Conservation (phyloP, 2,329 filamentous ascomycete species). For the Penicillium sp. region DNA sequence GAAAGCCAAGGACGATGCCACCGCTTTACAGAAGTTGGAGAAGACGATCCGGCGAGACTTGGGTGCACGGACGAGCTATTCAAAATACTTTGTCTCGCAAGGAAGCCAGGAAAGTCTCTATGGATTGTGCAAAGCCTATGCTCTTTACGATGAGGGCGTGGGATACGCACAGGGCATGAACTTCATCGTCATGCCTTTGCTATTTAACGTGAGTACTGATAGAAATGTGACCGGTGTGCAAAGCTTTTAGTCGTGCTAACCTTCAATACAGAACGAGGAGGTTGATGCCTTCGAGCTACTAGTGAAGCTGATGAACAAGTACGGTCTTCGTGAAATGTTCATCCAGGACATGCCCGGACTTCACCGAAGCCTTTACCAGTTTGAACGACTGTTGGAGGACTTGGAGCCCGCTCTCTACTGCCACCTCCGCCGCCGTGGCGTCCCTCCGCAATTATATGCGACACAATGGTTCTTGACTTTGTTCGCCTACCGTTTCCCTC, state of each 20-base stretch:
- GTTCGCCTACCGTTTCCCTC: constrained; percentile 96
- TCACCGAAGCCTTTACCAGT: constrained; percentile 91
- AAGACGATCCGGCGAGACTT: constrained; percentile 90
- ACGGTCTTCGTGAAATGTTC: constrained; percentile 89
- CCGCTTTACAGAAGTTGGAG: constrained; percentile 78
- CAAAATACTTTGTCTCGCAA: constrained; percentile 89
- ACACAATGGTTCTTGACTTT: constrained; percentile 99
- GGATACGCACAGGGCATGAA: constrained; percentile 99
- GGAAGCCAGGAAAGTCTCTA: constrained; percentile 93
- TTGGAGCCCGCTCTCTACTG: constrained; percentile 93
- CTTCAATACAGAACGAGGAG: constrained; percentile 75
- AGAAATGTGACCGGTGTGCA: neutral
- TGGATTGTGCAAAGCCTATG: constrained; percentile 96
- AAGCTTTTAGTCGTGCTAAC: constrained; percentile 8
- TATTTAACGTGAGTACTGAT: constrained; percentile 77
- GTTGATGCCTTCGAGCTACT: constrained; percentile 95
- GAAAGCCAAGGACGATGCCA: constrained; percentile 77
- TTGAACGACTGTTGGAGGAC: constrained; percentile 91
- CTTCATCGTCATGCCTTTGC: constrained; percentile 92
- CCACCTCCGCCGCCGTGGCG: constrained; percentile 84
- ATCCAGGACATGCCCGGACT: constrained; percentile 95
- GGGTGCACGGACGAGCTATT: constrained; percentile 91
- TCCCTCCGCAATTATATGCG: constrained; percentile 90
- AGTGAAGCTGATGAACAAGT: constrained; percentile 95
- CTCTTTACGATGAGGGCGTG: constrained; percentile 89